phyloP scores from a whole-genome alignment of 1,284 basidiomycete species.

The Sanghuangporus baumii region DNA sequence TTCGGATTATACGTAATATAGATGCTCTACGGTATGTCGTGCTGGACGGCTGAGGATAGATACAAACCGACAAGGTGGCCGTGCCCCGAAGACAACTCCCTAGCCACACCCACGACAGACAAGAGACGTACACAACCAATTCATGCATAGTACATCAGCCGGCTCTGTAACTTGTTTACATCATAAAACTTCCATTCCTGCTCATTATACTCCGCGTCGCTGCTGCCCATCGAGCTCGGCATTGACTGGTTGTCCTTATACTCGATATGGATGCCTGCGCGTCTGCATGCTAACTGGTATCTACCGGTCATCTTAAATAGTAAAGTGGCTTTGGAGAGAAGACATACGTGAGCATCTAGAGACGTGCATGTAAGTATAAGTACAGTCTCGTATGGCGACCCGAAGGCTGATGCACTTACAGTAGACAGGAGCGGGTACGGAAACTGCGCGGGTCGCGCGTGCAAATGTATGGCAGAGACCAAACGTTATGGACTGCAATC shows the following conservation, averaged over 20 bases:
- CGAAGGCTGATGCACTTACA: slow-evolving; percentile 22
- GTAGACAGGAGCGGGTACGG: slow-evolving; percentile 31
- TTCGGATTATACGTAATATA: too few species aligned
- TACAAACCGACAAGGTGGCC: too few species aligned
- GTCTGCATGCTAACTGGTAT: slow-evolving; percentile 10
- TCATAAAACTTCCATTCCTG: slow-evolving; percentile 7
- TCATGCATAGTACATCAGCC: slow-evolving; percentile 10
- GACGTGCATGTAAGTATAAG: not conserved
- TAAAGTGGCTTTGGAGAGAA: not conserved
- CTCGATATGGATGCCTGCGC: slow-evolving; percentile 14
- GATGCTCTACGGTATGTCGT: too few species aligned
- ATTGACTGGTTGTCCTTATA: not conserved
- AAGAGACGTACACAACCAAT: not conserved
- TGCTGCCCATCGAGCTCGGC: not conserved
- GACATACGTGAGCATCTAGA: slow-evolving; percentile 17
- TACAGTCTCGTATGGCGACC: not conserved
- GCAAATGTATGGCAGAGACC: slow-evolving; percentile 32
- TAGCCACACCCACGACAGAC: too few species aligned
- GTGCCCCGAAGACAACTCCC: too few species aligned
- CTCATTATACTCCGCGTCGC: not conserved
- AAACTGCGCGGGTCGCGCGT: slow-evolving; percentile 32
- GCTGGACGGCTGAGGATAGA: too few species aligned
- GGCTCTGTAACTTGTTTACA: not conserved
- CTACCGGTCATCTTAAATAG: not conserved
- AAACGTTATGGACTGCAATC: slow-evolving; percentile 29